Percentiles rank a stretch among this genome's conserved stretches.
Conservation (phyloP, 2,329 filamentous ascomycete species). For the Colletotrichum scovillei region DNA sequence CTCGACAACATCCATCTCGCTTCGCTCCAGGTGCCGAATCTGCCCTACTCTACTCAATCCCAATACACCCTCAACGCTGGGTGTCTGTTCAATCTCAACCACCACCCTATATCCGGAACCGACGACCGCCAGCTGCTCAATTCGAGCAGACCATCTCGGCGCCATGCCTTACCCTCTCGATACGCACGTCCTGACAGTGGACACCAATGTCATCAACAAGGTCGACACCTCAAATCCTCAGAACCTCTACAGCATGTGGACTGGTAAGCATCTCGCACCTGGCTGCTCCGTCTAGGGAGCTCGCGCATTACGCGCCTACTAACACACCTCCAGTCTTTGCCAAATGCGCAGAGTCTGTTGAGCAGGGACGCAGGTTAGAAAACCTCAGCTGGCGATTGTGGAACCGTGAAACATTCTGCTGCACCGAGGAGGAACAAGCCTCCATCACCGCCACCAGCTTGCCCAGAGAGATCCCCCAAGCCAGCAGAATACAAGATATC, state of each 20-base stretch:
- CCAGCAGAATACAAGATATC: constrained; percentile 60
- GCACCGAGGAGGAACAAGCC: constrained; percentile 71
- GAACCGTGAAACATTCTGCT: constrained; percentile 94
- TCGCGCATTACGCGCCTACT: background rate
- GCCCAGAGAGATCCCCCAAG: constrained; percentile 60
- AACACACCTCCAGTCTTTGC: constrained; percentile 77
- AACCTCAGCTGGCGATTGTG: constrained; percentile 97
- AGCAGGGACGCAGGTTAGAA: constrained; percentile 91
- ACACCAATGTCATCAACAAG: constrained; percentile 91
- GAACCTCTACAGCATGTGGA: constrained; percentile 97
- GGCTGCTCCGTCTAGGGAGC: constrained; percentile 39
- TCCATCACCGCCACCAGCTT: constrained; percentile 53
- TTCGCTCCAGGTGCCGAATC: constrained; percentile 27
- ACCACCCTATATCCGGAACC: constrained; percentile 39
- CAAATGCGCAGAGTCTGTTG: constrained; percentile 91
- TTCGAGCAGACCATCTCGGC: constrained; percentile 48
- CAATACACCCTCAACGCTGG: background rate
- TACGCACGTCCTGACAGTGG: constrained; percentile 89
- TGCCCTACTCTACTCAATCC: background rate
- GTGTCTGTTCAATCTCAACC: constrained; percentile 37
- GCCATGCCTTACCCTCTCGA: constrained; percentile 87
- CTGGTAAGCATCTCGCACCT: constrained; percentile 71
- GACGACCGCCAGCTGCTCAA: constrained; percentile 45
- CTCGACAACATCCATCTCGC: background rate
- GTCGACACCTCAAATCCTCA: constrained; percentile 94